These are phyloP conservation scores for Papiliotrema nemorosa DNA, from an alignment of 1,284 basidiomycete species.

Conservation along the genomic window DNA sequence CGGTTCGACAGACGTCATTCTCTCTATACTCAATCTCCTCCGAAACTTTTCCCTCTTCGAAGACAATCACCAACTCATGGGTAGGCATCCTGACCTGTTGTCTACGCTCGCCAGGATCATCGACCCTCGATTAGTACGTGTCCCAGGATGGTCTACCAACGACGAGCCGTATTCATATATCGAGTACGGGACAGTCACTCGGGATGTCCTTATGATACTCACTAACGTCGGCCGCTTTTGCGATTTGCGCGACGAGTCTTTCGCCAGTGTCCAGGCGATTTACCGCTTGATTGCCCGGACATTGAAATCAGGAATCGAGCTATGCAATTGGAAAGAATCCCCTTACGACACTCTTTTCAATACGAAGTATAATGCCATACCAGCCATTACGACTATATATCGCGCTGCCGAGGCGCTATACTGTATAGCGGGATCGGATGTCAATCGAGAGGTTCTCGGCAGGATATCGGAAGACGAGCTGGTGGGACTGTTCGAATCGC, in stretches of 20 bases:
- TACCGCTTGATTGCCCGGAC: constrained; percentile 72
- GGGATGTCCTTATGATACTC: constrained; percentile 72
- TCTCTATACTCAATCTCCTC: constrained; percentile 73
- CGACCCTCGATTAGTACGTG: constrained; percentile 51
- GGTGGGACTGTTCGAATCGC: constrained; percentile 62
- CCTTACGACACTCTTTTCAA: constrained; percentile 30
- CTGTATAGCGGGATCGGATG: constrained; percentile 68
- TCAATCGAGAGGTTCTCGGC: constrained; percentile 71
- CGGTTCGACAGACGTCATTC: constrained; percentile 57
- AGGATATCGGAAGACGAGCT: constrained; percentile 60
- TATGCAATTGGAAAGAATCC: constrained; percentile 57
- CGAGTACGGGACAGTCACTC: constrained; percentile 70
- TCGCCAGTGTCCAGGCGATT: constrained; percentile 55
- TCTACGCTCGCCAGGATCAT: constrained; percentile 66
- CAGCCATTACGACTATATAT: constrained; percentile 35
- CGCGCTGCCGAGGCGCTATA: constrained; percentile 77
- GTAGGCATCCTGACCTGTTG: constrained; percentile 62
- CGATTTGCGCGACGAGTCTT: constrained; percentile 46
- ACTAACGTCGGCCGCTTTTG: constrained; percentile 62
- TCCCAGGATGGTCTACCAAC: constrained; percentile 34
- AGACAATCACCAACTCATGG: constrained; percentile 70
- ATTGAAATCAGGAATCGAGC: constrained; percentile 55
- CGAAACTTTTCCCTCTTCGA: constrained; percentile 74
- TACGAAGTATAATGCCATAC: constrained; percentile 24
- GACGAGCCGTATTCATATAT: constrained; percentile 58